phyloP scores from a whole-genome alignment of 148 eudicot species.

The Linanthus parryae region DNA sequence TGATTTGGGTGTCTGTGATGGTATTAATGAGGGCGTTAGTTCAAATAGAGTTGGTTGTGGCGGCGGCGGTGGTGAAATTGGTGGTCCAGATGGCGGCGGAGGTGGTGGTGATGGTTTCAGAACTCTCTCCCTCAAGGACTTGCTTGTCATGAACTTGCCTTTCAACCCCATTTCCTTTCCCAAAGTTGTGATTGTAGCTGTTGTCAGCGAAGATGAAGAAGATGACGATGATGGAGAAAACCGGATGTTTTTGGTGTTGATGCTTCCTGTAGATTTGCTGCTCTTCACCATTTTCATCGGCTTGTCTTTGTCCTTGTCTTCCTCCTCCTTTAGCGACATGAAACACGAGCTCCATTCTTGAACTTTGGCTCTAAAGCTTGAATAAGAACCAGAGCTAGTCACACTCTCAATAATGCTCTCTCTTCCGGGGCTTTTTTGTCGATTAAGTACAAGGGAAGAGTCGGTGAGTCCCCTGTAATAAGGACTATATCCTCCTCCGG shows the following conservation, averaged over 20 bases:
- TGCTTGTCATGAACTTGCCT: constrained; percentile 7
- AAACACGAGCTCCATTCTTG: constrained; percentile 26
- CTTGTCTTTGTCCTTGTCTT: neutral
- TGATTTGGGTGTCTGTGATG: neutral
- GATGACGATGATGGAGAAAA: neutral
- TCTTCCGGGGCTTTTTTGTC: constrained; percentile 14
- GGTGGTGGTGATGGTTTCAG: constrained; percentile 18
- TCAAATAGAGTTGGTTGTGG: constrained; percentile 7
- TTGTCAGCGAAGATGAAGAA: neutral
- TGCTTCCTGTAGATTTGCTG: neutral
- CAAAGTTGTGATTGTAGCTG: neutral
- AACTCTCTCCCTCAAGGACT: constrained; percentile 49
- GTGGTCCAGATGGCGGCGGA: constrained; percentile 8
- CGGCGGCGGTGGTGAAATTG: neutral
- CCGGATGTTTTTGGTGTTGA: neutral
- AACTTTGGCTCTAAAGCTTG: constrained; percentile 19
- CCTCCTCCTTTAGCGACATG: neutral
- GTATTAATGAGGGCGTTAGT: constrained; percentile 3
- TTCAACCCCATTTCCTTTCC: constrained; percentile 3
- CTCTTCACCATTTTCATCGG: too few species aligned
- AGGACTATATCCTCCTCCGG: constrained; percentile 18
- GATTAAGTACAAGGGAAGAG: constrained; percentile 14
- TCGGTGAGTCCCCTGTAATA: constrained; percentile 29
- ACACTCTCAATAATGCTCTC: constrained; percentile 13
- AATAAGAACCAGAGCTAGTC: constrained; percentile 10